These are phyloP conservation scores for Erodium texanum DNA, from an alignment of 441 rosid genomes.

Conservation along the genomic window DNA sequence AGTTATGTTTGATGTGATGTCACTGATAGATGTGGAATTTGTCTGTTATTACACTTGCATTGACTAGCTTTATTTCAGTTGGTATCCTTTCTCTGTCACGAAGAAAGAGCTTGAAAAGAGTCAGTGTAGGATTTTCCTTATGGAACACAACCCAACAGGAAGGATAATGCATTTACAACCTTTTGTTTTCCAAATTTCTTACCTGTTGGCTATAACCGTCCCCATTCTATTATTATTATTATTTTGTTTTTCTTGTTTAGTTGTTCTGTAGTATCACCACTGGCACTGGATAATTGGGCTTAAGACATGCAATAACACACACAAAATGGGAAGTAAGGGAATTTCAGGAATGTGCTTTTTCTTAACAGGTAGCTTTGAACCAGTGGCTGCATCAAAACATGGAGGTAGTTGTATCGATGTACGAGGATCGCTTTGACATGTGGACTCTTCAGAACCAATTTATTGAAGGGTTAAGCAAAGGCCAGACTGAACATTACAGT, in stretches of 20 bases:
- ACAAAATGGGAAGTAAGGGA: not conserved
- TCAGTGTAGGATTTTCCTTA: not conserved
- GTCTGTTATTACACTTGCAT: too few species aligned
- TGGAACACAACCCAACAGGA: not conserved
- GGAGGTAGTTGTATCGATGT: constrained; percentile 82
- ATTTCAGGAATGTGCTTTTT: constrained; percentile 9
- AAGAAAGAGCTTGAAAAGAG: not conserved
- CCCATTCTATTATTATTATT: not conserved
- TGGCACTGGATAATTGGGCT: not conserved
- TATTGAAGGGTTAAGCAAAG: constrained; percentile 34
- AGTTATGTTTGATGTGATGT: not conserved
- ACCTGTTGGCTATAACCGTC: not conserved
- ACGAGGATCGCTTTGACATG: constrained; percentile 83
- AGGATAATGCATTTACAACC: not conserved
- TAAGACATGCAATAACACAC: not conserved
- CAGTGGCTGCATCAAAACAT: constrained; percentile 82
- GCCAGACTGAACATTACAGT: constrained; percentile 30
- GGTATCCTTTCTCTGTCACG: not conserved
- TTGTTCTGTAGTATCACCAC: not conserved
- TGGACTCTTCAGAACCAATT: constrained; percentile 40
- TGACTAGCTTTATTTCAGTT: not conserved
- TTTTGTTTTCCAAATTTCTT: not conserved
- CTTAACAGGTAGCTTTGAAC: constrained; percentile 63
- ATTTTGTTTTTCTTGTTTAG: not conserved
- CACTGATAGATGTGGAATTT: too few species aligned